Conservation (phyloP, 768 basidiomycete species). For the Tubosaeta sp. region DNA sequence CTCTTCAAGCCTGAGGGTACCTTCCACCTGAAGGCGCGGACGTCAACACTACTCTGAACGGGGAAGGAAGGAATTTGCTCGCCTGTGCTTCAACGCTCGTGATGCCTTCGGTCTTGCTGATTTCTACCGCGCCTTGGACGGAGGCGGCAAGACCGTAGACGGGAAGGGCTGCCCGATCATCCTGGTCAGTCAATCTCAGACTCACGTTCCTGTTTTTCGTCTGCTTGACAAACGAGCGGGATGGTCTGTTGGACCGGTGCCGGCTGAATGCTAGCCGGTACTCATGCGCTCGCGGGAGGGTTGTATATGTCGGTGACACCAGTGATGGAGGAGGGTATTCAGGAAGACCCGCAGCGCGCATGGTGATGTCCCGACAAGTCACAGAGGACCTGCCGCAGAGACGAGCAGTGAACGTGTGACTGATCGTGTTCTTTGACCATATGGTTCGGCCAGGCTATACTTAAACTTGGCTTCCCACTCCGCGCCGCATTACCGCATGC, state of each 20-base stretch:
- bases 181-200: constrained; percentile 51
- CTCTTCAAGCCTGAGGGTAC: constrained; percentile 53
- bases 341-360: constrained; percentile 56
- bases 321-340: constrained; percentile 40
- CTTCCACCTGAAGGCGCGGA: constrained; percentile 47
- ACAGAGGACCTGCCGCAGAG: constrained; percentile 1
- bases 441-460: constrained; percentile 29
- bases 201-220: constrained; percentile 50
- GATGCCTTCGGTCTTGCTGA: constrained; percentile 52
- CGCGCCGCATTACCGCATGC: constrained; percentile 15
- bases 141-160: constrained; percentile 49
- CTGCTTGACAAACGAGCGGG: constrained; percentile 54
- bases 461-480: constrained; percentile 33
- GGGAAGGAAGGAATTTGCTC: constrained; percentile 7
- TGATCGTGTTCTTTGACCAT: constrained; percentile 18
- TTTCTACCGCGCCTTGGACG: constrained; percentile 54
- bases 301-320: constrained; percentile 49
- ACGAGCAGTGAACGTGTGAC: constrained; percentile 20
- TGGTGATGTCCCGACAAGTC: constrained; percentile 29
- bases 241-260: constrained; percentile 33
- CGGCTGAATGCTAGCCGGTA: constrained; percentile 47
- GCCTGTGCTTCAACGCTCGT: constrained; percentile 65
- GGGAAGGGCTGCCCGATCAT: constrained; percentile 48
- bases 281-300: constrained; percentile 51
- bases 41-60: not conserved